Percentiles rank a stretch among this genome's conserved stretches.
phyloP scores from a whole-genome alignment of 2,329 filamentous ascomycete species.

The Scedosporium aurantiacum region DNA sequence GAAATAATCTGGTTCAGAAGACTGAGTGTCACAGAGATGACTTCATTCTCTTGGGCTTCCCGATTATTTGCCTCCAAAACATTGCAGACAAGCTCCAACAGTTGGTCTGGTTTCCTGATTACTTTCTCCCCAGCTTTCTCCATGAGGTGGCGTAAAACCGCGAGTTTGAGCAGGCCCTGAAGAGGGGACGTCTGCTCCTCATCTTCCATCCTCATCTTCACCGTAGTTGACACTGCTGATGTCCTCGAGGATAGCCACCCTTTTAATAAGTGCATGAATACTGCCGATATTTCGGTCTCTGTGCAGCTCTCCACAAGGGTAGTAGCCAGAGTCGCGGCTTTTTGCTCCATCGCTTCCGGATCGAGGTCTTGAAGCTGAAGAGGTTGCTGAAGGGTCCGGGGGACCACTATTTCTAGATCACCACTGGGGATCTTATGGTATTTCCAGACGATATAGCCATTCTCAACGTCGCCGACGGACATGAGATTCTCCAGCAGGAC shows the following conservation, averaged over 20 bases:
- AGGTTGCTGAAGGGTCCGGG: constrained; percentile 9
- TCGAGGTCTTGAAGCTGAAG: constrained; percentile 19
- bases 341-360: constrained; percentile 34
- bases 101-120: constrained; percentile 50
- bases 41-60: constrained; percentile 32
- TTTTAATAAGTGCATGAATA: constrained; percentile 50
- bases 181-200: constrained; percentile 29
- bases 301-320: constrained; percentile 39
- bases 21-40: constrained; percentile 44
- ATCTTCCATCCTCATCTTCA: constrained; percentile 18
- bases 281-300: constrained; percentile 43
- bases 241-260: constrained; percentile 38
- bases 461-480: constrained; percentile 35
- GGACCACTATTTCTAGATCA: constrained; percentile 38
- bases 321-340: constrained; percentile 34
- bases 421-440: constrained; percentile 35
- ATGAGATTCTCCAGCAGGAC: constrained; percentile 42
- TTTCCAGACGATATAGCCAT: constrained; percentile 33
- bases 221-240: constrained; percentile 14
- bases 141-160: constrained; percentile 55
- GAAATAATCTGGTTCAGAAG: constrained; percentile 51
- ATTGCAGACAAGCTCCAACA: constrained; percentile 52
- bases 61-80: constrained; percentile 40
- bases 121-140: constrained; percentile 51
- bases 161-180: constrained; percentile 42